phyloP scores from a whole-genome alignment of 169 alveolate species.

The Cryptosporidium canis region DNA sequence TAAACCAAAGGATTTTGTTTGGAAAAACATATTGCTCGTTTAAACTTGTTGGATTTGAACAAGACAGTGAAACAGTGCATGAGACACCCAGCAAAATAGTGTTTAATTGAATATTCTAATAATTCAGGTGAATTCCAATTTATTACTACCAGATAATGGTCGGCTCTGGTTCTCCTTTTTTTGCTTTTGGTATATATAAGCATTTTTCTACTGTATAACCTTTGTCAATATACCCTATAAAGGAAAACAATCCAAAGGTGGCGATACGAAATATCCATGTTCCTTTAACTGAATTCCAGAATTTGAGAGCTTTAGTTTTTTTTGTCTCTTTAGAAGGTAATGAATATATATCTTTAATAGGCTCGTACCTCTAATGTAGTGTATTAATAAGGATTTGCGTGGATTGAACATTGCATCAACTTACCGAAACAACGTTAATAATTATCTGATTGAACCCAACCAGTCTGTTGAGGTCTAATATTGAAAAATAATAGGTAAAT shows the following conservation, averaged over 20 bases:
- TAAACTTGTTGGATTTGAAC: not conserved
- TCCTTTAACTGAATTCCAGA: conserved; percentile 67
- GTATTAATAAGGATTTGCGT: not conserved
- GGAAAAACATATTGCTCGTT: conserved; percentile 38
- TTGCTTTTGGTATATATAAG: conserved; percentile 40
- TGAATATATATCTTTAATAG: conserved; percentile 42
- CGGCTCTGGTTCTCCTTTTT: conserved; percentile 72
- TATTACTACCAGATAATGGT: conserved; percentile 43
- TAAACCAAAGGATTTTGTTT: conserved; percentile 39
- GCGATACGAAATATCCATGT: conserved; percentile 46
- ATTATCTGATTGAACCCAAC: conserved; percentile 56
- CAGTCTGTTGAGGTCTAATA: conserved; percentile 39
- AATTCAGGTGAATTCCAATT: not conserved
- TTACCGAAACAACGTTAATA: conserved; percentile 38
- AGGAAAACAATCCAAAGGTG: conserved; percentile 62
- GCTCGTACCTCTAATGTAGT: conserved; percentile 43
- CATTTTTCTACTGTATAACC: conserved; percentile 67
- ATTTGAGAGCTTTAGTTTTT: conserved; percentile 42
- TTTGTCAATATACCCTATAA: conserved; percentile 60
- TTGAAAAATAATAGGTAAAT: conserved; percentile 48
- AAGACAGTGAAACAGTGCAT: not conserved
- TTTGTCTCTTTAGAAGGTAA: conserved; percentile 55
- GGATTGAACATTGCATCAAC: not conserved
- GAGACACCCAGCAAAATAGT: not conserved
- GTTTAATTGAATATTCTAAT: not conserved